phyloP scores from a whole-genome alignment of 2,329 filamentous ascomycete genomes.

The Aspergillus eucalypticola region DNA sequence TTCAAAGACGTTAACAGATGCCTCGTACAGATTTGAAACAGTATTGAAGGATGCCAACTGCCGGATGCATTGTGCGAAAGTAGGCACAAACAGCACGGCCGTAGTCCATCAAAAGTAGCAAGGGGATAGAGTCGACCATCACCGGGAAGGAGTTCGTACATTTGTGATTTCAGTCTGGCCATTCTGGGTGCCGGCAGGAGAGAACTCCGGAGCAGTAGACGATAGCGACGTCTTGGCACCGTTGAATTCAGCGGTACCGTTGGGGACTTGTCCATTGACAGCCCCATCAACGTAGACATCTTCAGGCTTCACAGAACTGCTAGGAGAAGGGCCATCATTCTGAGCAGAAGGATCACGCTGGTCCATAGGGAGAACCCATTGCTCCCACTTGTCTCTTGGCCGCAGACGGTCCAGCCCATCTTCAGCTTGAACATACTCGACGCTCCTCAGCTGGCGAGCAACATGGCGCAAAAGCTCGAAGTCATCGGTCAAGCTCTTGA shows the following conservation, averaged over 20 bases:
- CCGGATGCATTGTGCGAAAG: background rate
- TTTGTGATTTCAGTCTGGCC: conserved; percentile 37
- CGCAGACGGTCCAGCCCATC: conserved; percentile 80
- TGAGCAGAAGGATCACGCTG: conserved; percentile 73
- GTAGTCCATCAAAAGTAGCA: background rate
- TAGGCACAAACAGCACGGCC: background rate
- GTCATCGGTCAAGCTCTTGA: conserved; percentile 71
- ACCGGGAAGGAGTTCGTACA: conserved; percentile 35
- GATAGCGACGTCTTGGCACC: conserved; percentile 57
- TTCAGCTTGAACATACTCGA: conserved; percentile 74
- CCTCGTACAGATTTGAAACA: conserved; percentile 26
- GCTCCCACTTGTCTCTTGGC: conserved; percentile 71
- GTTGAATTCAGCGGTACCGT: conserved; percentile 42
- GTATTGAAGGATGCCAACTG: conserved; percentile 8
- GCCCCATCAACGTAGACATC: conserved; percentile 37
- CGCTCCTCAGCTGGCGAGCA: conserved; percentile 68
- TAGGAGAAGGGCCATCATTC: conserved; percentile 64
- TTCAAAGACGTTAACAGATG: conserved; percentile 9
- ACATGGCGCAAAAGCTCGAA: conserved; percentile 72
- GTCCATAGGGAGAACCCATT: conserved; percentile 72
- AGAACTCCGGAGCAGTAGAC: conserved; percentile 65
- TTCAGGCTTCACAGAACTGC: conserved; percentile 37
- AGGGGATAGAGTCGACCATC: conserved; percentile 19
- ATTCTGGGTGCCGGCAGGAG: conserved; percentile 44
- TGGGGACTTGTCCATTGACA: conserved; percentile 37